Evolutionary conservation across 208 protist genomes (phyloP).

Genomic region (Naegleria fowleri): DNA sequence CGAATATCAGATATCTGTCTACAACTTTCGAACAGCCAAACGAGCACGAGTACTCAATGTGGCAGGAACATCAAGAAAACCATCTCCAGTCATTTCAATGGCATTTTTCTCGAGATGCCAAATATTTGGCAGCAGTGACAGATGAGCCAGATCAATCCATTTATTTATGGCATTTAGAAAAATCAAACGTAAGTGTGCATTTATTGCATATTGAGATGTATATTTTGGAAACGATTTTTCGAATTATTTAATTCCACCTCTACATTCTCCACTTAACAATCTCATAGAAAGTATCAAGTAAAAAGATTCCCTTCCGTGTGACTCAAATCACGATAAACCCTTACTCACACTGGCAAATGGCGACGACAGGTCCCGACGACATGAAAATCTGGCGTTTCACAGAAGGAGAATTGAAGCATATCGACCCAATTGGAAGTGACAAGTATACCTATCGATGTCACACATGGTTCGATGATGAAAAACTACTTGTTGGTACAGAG

Average conservation of each 20-base stretch:
- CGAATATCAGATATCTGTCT: slow-evolving; percentile 25
- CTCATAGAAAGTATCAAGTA: neutral
- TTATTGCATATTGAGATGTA: no score
- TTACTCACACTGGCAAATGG: slow-evolving; percentile 40
- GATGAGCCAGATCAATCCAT: slow-evolving; percentile 34
- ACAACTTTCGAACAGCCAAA: slow-evolving; percentile 34
- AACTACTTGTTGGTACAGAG: slow-evolving; percentile 40
- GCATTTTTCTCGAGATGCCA: slow-evolving; percentile 42
- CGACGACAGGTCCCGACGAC: slow-evolving; percentile 32
- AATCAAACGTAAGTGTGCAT: slow-evolving; percentile 25
- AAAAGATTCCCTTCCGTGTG: slow-evolving; percentile 27
- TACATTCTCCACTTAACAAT: neutral
- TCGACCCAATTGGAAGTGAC: slow-evolving; percentile 32
- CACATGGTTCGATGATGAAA: slow-evolving; percentile 42
- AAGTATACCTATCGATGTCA: slow-evolving; percentile 42
- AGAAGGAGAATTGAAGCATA: slow-evolving; percentile 38
- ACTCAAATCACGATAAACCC: slow-evolving; percentile 34
- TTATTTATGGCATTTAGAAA: slow-evolving; percentile 44
- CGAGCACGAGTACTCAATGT: neutral
- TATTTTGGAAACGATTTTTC: no score
- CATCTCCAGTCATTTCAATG: slow-evolving; percentile 35
- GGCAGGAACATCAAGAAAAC: neutral
- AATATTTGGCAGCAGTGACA: slow-evolving; percentile 43
- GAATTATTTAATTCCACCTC: no score
- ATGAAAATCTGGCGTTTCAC: slow-evolving; percentile 40